Conservation (phyloP, 2,329 filamentous ascomycete species). For the Ophidiomyces ophidiicola region DNA sequence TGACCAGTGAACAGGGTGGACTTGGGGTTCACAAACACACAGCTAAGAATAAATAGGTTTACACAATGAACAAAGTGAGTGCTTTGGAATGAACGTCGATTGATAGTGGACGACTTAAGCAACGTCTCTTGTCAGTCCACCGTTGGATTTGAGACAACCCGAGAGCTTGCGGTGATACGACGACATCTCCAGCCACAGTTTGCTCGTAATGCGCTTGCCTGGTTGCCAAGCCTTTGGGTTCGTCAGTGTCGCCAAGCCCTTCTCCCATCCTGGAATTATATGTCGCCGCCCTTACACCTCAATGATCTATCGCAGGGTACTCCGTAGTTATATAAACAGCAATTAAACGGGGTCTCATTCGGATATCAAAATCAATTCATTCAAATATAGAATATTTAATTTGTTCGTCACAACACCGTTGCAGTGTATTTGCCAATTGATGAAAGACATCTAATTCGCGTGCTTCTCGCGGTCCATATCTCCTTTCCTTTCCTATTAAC, state of each 20-base stretch:
- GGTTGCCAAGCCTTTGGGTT: not conserved
- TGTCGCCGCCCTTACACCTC: too few relatives aligned
- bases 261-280: too few relatives aligned
- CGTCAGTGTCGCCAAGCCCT: too few relatives aligned
- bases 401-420: not conserved
- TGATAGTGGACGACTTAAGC: too few relatives aligned
- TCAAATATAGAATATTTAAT: not conserved
- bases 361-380: not conserved
- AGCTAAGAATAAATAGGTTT: too few relatives aligned
- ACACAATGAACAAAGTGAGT: not conserved
- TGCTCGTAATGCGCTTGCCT: slow-evolving; percentile 8
- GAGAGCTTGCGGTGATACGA: not conserved
- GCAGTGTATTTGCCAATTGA: not conserved
- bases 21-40: not conserved
- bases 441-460: not conserved
- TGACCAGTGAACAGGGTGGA: not conserved
- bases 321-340: too few relatives aligned
- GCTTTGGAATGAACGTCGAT: too few relatives aligned
- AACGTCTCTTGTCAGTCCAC: too few relatives aligned
- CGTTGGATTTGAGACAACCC: slow-evolving; percentile 1
- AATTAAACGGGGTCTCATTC: too few relatives aligned
- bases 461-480: too few relatives aligned
- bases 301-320: too few relatives aligned
- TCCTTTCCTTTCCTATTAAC: not conserved
- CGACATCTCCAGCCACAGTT: slow-evolving; percentile 6